A percentile compares a stretch with the other conserved stretches of the same genome.
Conservation (phyloP, 2,329 filamentous ascomycete species). For the Daldinia sp. region DNA sequence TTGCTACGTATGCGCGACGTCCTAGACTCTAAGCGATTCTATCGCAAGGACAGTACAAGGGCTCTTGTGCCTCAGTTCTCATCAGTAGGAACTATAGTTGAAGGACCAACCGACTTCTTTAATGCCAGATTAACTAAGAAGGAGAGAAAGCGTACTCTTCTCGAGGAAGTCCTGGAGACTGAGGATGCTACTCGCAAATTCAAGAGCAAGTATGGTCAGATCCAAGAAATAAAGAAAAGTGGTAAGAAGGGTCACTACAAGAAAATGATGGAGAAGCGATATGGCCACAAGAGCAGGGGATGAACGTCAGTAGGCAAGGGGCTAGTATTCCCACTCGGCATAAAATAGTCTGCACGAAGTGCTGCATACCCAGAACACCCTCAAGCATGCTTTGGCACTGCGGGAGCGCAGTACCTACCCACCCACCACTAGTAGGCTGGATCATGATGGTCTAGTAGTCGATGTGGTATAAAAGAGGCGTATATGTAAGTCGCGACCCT, state of each 20-base stretch:
- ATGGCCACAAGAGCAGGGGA: constrained; percentile 44
- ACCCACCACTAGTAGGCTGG: not conserved
- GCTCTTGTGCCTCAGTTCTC: constrained; percentile 80
- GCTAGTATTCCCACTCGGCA: not conserved
- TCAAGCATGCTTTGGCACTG: not conserved
- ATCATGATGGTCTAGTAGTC: not conserved
- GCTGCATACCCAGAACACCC: not conserved
- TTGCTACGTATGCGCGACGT: constrained; percentile 88
- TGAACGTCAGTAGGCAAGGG: constrained; percentile 50
- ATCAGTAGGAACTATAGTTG: constrained; percentile 86
- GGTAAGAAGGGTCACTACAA: constrained; percentile 93
- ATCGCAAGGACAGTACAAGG: constrained; percentile 84
- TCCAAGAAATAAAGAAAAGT: constrained; percentile 82
- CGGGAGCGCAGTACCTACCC: not conserved
- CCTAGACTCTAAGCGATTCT: constrained; percentile 84
- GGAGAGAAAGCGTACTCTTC: constrained; percentile 85
- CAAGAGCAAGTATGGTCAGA: constrained; percentile 85
- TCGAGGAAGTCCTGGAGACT: constrained; percentile 80
- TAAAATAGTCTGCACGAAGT: not conserved
- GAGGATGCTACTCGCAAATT: constrained; percentile 75
- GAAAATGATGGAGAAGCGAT: constrained; percentile 64
- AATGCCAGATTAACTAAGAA: constrained; percentile 83
- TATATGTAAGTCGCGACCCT: constrained; percentile 9
- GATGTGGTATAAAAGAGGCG: not conserved
- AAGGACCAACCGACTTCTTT: constrained; percentile 88